Base-by-base conservation (phyloP, 768 basidiomycete genomes). In the Mycena rosella region DNA sequence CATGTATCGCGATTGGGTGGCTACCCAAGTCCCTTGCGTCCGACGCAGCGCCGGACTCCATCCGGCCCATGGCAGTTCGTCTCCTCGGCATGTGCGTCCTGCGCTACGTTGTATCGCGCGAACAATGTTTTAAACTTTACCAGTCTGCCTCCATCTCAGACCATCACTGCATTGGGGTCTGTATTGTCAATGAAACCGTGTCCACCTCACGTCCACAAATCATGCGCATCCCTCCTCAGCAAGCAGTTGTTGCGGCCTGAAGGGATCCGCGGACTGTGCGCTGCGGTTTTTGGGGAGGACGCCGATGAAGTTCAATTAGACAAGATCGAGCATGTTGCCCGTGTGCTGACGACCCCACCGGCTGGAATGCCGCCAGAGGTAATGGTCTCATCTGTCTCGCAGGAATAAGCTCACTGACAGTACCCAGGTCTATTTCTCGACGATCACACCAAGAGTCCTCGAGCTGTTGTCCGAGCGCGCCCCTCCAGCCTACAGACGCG, bases 301-400 rank as follows among this genome's bases (percentile, higher is more conserved):
- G 81, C 77, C 10, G 87, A 87, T 5, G 87, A 89, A 59, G 82
- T 86, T 2, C 83, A 85, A 2, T 73, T 93, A 5, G 88, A 91
- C 66, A 93, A 92, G 74, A 82, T 96, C 30, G 91, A 95, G 65
- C 90, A 91, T 61, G 82, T 95, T 34, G 85, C 92, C 22, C 82
- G 81, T 8, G 83, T 94, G 22, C 75, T 98, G 54, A 83, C 81
- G 47, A 80, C 88, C n/a, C 82, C 90, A 15, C 95, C 95, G 0
- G 77, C 85, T 0, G 82, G 79, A 15, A 85, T 87, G 77, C 77
- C 81, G 10, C 75, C 85, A 17, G 81, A 89, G 80, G 94, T 93
- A 72, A 56, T 22, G 24, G 86, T 62, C 53, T 49, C 30, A 17
- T 30, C 48, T 5, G 5, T 49, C 34, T 66, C 56, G 34, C 44